phyloP scores from a whole-genome alignment of 148 eudicot genomes.

The Rhododendron simsii region DNA sequence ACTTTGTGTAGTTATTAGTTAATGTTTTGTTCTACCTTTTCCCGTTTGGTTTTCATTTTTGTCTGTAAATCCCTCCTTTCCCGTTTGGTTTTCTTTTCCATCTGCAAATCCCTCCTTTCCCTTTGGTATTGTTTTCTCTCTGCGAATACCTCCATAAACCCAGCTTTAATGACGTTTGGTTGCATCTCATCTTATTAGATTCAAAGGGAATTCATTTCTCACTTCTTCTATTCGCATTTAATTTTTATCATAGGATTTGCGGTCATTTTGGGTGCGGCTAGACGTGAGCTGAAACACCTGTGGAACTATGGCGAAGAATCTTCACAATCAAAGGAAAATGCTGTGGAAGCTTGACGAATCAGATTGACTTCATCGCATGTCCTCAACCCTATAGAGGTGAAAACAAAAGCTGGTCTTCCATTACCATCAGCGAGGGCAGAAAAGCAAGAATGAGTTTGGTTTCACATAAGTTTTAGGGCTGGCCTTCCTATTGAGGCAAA shows the following conservation, averaged over 20 bases:
- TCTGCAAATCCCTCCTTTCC: not conserved
- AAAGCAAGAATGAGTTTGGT: not conserved
- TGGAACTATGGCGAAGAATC: conserved; percentile 55
- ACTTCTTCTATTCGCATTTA: not conserved
- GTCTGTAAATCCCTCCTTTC: not conserved
- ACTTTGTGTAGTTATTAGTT: not conserved
- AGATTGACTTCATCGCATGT: not conserved
- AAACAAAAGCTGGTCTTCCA: not conserved
- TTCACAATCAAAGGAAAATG: conserved; percentile 4
- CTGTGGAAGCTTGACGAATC: conserved; percentile 25
- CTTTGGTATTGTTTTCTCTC: not conserved
- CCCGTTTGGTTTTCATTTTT: not conserved
- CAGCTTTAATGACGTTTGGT: not conserved
- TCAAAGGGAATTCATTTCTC: not conserved
- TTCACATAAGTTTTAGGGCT: not conserved
- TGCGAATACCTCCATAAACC: not conserved
- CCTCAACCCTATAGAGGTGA: not conserved
- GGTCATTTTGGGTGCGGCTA: conserved; percentile 46
- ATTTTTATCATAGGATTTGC: conserved; percentile 40
- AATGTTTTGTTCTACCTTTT: not conserved
- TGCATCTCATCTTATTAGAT: not conserved
- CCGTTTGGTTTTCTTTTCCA: not conserved
- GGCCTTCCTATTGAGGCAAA: not conserved
- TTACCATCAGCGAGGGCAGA: not conserved
- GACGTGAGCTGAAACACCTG: conserved; percentile 71